phyloP scores from a whole-genome alignment of 2,329 filamentous ascomycete species.

The Pyrenophora tritici-repentis region DNA sequence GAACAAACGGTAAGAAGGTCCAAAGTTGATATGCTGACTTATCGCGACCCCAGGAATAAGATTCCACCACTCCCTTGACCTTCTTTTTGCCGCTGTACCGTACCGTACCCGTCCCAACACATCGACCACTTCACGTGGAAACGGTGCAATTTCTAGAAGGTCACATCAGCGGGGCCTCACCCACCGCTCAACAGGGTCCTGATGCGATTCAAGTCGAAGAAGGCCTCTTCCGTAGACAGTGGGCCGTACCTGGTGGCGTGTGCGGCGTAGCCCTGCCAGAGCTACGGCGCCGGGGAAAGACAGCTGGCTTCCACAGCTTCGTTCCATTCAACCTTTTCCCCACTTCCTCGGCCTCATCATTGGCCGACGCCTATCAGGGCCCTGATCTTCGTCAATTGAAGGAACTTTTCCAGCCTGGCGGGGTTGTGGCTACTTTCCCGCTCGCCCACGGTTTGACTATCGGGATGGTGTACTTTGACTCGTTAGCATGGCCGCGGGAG shows the following conservation, averaged over 20 bases:
- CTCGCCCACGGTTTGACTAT: slow-evolving; percentile 23
- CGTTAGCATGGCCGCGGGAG: slow-evolving; percentile 16
- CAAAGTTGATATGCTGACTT: slow-evolving; percentile 17
- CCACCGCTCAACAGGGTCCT: slow-evolving; percentile 34
- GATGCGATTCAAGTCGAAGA: slow-evolving; percentile 37
- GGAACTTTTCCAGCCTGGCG: slow-evolving; percentile 33
- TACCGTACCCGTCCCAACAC: not conserved
- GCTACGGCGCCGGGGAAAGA: slow-evolving; percentile 46
- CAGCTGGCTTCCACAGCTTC: slow-evolving; percentile 46
- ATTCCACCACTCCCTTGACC: slow-evolving; percentile 2
- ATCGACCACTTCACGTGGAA: slow-evolving; percentile 12
- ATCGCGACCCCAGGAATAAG: slow-evolving; percentile 26
- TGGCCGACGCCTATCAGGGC: slow-evolving; percentile 37
- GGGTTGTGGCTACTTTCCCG: slow-evolving; percentile 29
- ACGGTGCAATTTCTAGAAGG: slow-evolving; percentile 38
- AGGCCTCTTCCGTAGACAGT: slow-evolving; percentile 30
- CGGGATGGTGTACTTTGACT: slow-evolving; percentile 23
- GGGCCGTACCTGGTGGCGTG: slow-evolving; percentile 23
- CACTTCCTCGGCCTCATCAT: slow-evolving; percentile 45
- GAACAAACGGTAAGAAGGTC: slow-evolving; percentile 26
- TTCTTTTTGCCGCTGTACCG: slow-evolving; percentile 10
- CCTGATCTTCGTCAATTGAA: slow-evolving; percentile 43
- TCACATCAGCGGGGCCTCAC: slow-evolving; percentile 34
- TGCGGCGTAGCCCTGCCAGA: slow-evolving; percentile 35
- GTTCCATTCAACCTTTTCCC: slow-evolving; percentile 26